phyloP scores from a whole-genome alignment of 805 yeast genomes.

The Candida nonsorbophila region DNA sequence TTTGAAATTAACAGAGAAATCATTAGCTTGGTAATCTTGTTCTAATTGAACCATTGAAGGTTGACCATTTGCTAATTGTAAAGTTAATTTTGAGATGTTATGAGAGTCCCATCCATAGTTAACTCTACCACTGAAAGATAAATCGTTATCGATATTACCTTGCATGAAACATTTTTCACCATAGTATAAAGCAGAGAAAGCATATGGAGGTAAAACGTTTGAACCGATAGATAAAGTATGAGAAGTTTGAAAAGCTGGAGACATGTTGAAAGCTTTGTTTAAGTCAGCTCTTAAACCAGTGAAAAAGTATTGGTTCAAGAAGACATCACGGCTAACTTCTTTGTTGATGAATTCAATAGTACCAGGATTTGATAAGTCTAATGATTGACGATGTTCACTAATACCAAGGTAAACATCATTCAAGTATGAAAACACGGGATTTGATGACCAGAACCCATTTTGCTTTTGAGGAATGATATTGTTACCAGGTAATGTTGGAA shows the following conservation, averaged over 20 bases:
- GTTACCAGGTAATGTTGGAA: slow-evolving; percentile 56
- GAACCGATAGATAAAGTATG: slow-evolving; percentile 91
- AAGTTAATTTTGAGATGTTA: slow-evolving; percentile 74
- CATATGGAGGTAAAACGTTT: slow-evolving; percentile 80
- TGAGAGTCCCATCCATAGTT: slow-evolving; percentile 86
- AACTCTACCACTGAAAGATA: slow-evolving; percentile 79
- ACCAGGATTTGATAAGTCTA: slow-evolving; percentile 88
- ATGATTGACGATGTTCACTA: slow-evolving; percentile 70
- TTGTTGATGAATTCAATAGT: slow-evolving; percentile 88
- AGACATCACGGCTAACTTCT: slow-evolving; percentile 92
- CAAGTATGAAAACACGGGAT: slow-evolving; percentile 76
- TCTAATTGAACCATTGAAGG: slow-evolving; percentile 94
- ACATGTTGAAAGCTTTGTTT: slow-evolving; percentile 83
- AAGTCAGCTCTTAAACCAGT: slow-evolving; percentile 96
- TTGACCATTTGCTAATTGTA: slow-evolving; percentile 84
- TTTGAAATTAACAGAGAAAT: slow-evolving; percentile 85
- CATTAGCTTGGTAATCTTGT: slow-evolving; percentile 90
- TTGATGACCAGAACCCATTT: slow-evolving; percentile 68
- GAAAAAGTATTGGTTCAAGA: slow-evolving; percentile 82
- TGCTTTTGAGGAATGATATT: slow-evolving; percentile 49
- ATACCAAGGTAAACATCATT: slow-evolving; percentile 71
- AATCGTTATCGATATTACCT: slow-evolving; percentile 87
- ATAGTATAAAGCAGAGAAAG: slow-evolving; percentile 85
- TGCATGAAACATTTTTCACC: slow-evolving; percentile 81
- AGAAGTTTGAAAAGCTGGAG: slow-evolving; percentile 94